phyloP scores from a whole-genome alignment of 108 stramenopile species.

The Skeletonema tropicum region DNA sequence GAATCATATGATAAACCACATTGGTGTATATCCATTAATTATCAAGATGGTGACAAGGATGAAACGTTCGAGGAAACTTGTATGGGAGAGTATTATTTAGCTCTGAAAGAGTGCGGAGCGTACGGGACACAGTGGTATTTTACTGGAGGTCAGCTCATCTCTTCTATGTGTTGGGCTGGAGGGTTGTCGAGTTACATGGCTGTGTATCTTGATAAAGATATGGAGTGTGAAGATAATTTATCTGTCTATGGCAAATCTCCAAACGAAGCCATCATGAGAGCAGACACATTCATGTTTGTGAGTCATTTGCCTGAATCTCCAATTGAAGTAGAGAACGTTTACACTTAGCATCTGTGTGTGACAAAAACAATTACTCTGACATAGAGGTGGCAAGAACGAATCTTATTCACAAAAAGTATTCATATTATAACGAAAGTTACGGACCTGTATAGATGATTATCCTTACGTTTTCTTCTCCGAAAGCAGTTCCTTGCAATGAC shows the following conservation, averaged over 20 bases:
- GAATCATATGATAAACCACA: constrained; percentile 31
- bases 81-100: constrained; percentile 19
- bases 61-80: constrained; percentile 29
- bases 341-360: background rate
- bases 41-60: constrained; percentile 23
- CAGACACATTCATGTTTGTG: constrained; percentile 50
- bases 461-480: background rate
- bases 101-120: constrained; percentile 35
- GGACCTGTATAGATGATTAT: background rate
- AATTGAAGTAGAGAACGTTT: background rate
- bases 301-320: constrained; percentile 41
- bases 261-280: constrained; percentile 28
- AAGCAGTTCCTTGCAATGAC: background rate
- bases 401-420: constrained; percentile 1
- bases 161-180: constrained; percentile 39
- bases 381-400: background rate
- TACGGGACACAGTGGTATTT: constrained; percentile 50
- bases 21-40: constrained; percentile 43
- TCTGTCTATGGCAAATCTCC: constrained; percentile 21
- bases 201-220: constrained; percentile 13
- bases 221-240: constrained; percentile 13
- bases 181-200: constrained; percentile 41
- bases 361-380: background rate
- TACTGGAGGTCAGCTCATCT: constrained; percentile 41
- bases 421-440: background rate